Conservation (phyloP, 202 grass and related monocot genomes). For the Digitaria exilis region DNA sequence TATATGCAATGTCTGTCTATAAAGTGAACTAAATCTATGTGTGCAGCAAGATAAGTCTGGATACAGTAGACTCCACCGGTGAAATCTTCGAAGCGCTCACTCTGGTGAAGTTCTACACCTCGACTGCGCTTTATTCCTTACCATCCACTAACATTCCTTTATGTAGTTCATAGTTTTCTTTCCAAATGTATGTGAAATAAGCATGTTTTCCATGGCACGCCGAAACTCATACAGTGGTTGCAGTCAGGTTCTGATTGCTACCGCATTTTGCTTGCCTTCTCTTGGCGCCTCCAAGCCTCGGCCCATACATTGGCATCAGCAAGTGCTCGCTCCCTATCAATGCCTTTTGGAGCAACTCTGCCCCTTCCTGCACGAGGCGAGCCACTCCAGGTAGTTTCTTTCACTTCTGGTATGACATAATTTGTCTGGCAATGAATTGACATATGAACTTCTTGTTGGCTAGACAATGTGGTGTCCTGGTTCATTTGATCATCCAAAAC, state of each 20-base stretch:
- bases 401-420: conserved; percentile 6
- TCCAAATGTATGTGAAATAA: neutral
- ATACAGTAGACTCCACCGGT: conserved; percentile 42
- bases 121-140: conserved; percentile 34
- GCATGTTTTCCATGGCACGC: neutral
- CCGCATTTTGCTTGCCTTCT: conserved; percentile 35
- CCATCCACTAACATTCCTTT: conserved; percentile 21
- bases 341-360: conserved; percentile 38
- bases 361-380: conserved; percentile 20
- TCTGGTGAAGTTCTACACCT: conserved; percentile 48
- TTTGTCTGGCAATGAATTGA: neutral
- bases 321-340: conserved; percentile 48
- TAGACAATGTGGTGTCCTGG: conserved; percentile 11
- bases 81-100: conserved; percentile 54
- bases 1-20: neutral
- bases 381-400: conserved; percentile 26
- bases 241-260: neutral
- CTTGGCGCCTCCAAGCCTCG: conserved; percentile 47
- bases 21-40: conserved; percentile 12
- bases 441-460: conserved; percentile 27
- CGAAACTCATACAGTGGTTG: neutral
- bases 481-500: conserved; percentile 25
- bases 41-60: neutral
- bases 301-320: conserved; percentile 57
- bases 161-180: neutral